Evolutionary conservation across 441 rosid species (phyloP).

Genomic region (Euphorbia corollata): DNA sequence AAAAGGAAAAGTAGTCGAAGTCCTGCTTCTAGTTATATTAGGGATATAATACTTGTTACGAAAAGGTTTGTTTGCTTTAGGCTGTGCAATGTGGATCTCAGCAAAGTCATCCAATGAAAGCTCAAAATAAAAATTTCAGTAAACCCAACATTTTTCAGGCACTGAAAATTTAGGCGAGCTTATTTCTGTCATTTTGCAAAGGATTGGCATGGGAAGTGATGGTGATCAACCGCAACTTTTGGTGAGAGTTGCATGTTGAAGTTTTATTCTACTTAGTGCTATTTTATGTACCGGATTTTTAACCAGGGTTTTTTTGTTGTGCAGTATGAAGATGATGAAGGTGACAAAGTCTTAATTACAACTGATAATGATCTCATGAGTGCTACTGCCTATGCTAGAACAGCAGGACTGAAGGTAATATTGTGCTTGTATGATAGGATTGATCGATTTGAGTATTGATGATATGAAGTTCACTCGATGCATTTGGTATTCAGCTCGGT

Average conservation of each 20-base stretch:
- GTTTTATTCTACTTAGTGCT: background rate
- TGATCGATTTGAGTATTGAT: constrained; percentile 2
- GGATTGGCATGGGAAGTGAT: constrained; percentile 40
- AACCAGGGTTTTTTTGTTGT: background rate
- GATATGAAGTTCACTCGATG: background rate
- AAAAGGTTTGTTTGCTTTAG: background rate
- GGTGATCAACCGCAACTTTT: constrained; percentile 46
- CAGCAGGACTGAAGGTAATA: constrained; percentile 51
- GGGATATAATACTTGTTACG: background rate
- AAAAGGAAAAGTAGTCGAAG: background rate
- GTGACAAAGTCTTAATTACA: constrained; percentile 59
- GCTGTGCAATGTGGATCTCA: no score
- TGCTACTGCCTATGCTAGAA: constrained; percentile 56
- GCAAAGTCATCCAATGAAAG: no score
- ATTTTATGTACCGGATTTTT: background rate
- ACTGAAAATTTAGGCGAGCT: constrained; percentile 62
- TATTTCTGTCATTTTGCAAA: constrained; percentile 45
- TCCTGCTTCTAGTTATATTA: background rate
- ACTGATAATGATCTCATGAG: constrained; percentile 61
- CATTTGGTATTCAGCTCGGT: background rate
- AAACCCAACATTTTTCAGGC: constrained; percentile 27
- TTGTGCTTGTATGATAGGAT: background rate
- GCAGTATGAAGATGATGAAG: constrained; percentile 81
- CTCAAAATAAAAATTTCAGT: background rate
- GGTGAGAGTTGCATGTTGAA: constrained; percentile 31